phyloP scores from a whole-genome alignment of 352 stramenopile genomes.

The Albugo candida region DNA sequence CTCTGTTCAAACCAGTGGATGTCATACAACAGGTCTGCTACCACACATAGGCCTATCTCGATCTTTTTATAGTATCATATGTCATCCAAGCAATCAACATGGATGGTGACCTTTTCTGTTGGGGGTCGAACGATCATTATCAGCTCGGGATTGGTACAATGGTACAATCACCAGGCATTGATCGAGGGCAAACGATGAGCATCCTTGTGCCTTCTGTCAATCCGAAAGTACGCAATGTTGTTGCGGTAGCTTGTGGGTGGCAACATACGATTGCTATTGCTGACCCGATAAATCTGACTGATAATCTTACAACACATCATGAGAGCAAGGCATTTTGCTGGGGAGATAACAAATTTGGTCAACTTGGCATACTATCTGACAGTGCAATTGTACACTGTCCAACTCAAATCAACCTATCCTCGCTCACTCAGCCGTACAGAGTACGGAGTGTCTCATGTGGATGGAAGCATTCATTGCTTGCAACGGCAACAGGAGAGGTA shows the following conservation, averaged over 20 bases:
- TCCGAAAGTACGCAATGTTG: neutral
- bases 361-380: constrained; percentile 6
- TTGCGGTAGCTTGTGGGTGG: constrained; percentile 50
- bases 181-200: neutral
- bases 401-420: constrained; percentile 10
- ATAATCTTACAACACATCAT: constrained; percentile 6
- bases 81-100: constrained; percentile 9
- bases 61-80: neutral
- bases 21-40: constrained; percentile 41
- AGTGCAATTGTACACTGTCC: constrained; percentile 3
- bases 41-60: neutral
- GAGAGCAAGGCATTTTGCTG: constrained; percentile 20
- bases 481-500: constrained; percentile 6
- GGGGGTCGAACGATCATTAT: constrained; percentile 37
- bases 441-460: constrained; percentile 24
- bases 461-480: constrained; percentile 66
- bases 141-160: constrained; percentile 14
- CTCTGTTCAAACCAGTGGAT: constrained; percentile 20
- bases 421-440: constrained; percentile 14
- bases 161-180: neutral
- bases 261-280: constrained; percentile 35
- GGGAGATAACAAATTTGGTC: constrained; percentile 26
- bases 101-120: constrained; percentile 29
- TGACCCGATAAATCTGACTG: neutral
- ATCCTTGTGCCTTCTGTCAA: neutral